Evolutionary conservation across 257 asterid genomes (phyloP), one percentile per base, ranked within the genome.

Genomic region (Primulina huaijiensis): DNA sequence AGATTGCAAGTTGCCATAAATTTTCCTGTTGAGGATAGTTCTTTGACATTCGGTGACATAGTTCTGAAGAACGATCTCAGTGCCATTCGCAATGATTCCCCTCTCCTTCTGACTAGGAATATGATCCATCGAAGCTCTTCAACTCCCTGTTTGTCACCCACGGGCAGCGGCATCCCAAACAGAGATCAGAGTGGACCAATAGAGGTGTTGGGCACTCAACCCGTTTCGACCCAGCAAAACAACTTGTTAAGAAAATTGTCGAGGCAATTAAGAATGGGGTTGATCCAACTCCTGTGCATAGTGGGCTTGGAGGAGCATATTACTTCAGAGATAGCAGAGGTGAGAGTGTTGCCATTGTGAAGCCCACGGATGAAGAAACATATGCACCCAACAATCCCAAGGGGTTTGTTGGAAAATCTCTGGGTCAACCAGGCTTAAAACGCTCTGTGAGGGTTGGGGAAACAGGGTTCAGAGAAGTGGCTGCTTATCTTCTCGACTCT

Each of bases 261-360:
- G 86, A 93, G 86, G 99, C 86, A 3, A 82, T 89, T 63, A 93
- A 89, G 77, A 80, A 78, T 40, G 96, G 97, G 30, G 81, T 93
- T 25, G 99, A 93, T 67, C 99, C 99, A 9, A 67, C 86, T 57
- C 95, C 89, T 3, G 94, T 87, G 34, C 84, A 85, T 31, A 58
- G 96, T 69, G 99, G 99, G 75, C 97, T 93, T 67, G 99, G 99
- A 52, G 99, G 99, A 17, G 99, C 97, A 0, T 93, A 93, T 64
- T 93, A 78, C 77, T 93, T 93, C 70, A 75, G 92, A 76, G 87
- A 93, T 75, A 80, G 72, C 65, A 70, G 90, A 65, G 99, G 99
- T 17, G 96, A 87, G 80, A 82, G 84, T 78, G 95, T 93, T 37
- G 97, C 97, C 60, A 89, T 93, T 64, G 99, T 93, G 77, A 93